These are phyloP conservation scores for Truncatella angustata DNA, from an alignment of 2,329 filamentous ascomycete genomes.

Conservation along the genomic window DNA sequence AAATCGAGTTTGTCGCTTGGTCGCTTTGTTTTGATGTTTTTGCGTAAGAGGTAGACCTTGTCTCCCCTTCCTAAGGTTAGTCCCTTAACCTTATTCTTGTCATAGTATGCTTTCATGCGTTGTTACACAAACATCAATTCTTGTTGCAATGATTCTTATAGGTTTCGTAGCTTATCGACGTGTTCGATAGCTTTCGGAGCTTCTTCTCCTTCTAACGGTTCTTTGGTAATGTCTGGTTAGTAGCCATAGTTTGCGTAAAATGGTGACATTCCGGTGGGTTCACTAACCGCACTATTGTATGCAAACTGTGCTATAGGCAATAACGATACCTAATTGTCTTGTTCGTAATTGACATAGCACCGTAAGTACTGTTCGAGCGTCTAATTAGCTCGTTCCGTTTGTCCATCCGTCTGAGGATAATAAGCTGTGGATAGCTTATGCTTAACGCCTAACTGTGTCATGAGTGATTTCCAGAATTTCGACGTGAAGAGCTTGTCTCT, in stretches of 20 bases:
- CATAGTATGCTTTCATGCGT: neutral
- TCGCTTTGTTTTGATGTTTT: slow-evolving; percentile 5
- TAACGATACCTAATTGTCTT: slow-evolving; percentile 14
- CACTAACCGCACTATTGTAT: slow-evolving; percentile 10
- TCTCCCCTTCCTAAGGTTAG: neutral
- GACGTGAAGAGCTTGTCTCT: slow-evolving; percentile 1
- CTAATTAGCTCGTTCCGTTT: slow-evolving; percentile 10
- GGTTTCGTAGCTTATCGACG: neutral
- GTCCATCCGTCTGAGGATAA: slow-evolving; percentile 10
- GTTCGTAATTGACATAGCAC: slow-evolving; percentile 12
- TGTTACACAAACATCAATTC: neutral
- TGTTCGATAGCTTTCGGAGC: neutral
- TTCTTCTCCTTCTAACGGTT: neutral
- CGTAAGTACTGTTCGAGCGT: slow-evolving; percentile 8
- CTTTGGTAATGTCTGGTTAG: neutral
- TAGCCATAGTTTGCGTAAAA: slow-evolving; percentile 4
- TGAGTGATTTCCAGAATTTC: slow-evolving; percentile 1
- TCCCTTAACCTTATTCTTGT: neutral
- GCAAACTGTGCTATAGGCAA: slow-evolving; percentile 1
- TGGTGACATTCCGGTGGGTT: neutral
- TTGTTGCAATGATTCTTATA: neutral
- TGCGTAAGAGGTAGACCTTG: slow-evolving; percentile 6
- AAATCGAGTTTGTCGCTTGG: slow-evolving; percentile 5
- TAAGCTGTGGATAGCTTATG: slow-evolving; percentile 20
- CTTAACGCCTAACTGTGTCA: slow-evolving; percentile 10